Conservation (phyloP, 345 rosid genomes). For the Ceriops decandra region DNA sequence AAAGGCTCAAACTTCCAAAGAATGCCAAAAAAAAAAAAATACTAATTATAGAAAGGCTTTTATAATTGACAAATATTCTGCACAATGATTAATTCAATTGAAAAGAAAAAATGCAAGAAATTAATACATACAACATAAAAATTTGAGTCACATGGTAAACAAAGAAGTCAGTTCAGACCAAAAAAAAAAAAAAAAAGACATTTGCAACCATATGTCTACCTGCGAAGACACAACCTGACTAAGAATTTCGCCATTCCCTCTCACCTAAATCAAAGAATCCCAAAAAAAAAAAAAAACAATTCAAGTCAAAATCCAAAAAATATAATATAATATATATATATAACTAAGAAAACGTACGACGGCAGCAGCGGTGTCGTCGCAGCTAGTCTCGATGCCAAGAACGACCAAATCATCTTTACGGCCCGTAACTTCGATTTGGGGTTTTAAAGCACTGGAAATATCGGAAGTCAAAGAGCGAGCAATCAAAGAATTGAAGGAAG, state of each 20-base stretch:
- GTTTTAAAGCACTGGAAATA: slow-evolving; percentile 6
- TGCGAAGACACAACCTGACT: slow-evolving; percentile 95
- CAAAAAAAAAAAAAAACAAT: neutral
- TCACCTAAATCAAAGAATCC: slow-evolving; percentile 46
- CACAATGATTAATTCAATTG: neutral
- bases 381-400: slow-evolving; percentile 93
- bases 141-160: too few species aligned
- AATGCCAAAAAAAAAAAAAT: too few species aligned
- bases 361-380: slow-evolving; percentile 97
- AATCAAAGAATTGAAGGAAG: slow-evolving; percentile 18
- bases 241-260: slow-evolving; percentile 76
- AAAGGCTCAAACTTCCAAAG: too few species aligned
- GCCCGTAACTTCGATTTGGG: slow-evolving; percentile 5
- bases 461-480: slow-evolving; percentile 22
- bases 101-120: neutral
- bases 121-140: neutral
- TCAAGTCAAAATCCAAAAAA: slow-evolving; percentile 6
- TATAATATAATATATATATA: neutral
- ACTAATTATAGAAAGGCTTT: too few species aligned
- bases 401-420: slow-evolving; percentile 55
- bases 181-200: neutral
- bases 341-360: slow-evolving; percentile 40
- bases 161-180: neutral
- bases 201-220: slow-evolving; percentile 37
- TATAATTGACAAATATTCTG: too few species aligned